Evolutionary conservation across 805 yeast genomes (phyloP), one percentile per base, ranked within the genome.

Genomic region (Wickerhamiella slavikovae): DNA sequence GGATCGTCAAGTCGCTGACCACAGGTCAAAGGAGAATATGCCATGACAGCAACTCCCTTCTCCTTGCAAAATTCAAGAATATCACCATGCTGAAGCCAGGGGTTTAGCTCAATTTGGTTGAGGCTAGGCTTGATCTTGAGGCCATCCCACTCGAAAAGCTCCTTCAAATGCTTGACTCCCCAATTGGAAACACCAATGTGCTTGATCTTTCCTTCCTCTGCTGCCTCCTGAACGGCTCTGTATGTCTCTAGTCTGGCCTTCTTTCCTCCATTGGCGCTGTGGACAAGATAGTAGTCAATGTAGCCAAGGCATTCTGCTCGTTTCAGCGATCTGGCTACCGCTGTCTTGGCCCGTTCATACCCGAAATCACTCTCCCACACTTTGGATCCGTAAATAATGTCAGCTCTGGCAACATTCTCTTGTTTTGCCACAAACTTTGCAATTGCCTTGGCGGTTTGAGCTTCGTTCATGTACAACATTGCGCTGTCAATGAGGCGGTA

Each of bases 51-150:
- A 24, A 82, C 64, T 26, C 59, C 68, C 33, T 71, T 51, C 11
- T 57, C 44, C 19, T 58, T 55, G 45, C 76, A 69, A 50, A 55
- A 74, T 31, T 68, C 63, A 15, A 74, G 67, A 33, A 79, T 57
- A 29, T 71, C 69, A 31, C 59, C 52, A 41, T 75, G 51, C 54
- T 73, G 77, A 42, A 73, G 57, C 83, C 89, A 77, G 14, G 89
- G 93, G 35, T 79, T 77, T 29, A 78, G 61, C 49, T 78, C 93
- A 43, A 79, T 66, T 48, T 80, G 92, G 48, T 79, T 73, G 24
- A 76, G 72, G 0, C 71, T 78, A 0, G 93, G 83, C 36, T 60
- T 59, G 36, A 63, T 44, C 30, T 49, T 51, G 24, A 68, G 50
- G 3, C 54, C 64, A 8, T 49, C 49, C 59, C 66, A 63, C 4